Base-by-base conservation (phyloP, 2,329 filamentous ascomycete genomes). In the Aspergillus sp. region DNA sequence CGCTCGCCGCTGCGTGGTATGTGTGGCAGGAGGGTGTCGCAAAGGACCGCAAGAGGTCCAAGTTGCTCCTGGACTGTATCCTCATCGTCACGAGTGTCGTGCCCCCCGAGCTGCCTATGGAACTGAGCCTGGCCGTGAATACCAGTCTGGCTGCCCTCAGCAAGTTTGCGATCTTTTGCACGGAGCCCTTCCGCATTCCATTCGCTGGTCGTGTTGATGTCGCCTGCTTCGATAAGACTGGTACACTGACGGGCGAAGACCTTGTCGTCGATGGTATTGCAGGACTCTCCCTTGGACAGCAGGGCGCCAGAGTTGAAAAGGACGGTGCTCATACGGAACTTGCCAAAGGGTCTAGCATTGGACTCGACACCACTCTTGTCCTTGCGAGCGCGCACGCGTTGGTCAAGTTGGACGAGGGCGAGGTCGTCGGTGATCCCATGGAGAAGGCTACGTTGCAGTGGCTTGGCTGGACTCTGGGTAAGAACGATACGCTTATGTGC, bases 201-300 rank as follows among this genome's bases (percentile, higher is more conserved):
- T 97, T 89, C 63, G 95, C 92, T 60, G 94, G 94, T 30, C 89
- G 94, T 58, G 89, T 99, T 54, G 95, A 99, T 70, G 82, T 99
- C 49, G 92, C 94, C 57, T 99, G 94, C 76, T 99, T 99, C 61
- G 94, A 99, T 75, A 99, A 99, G 80, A 99, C 94, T 11, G 94
- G 94, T 60, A 99, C 94, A 1, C 76, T 99, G 53, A 99, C 94
- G 35, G 94, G 94, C 46, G 94, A 99, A 70, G 93, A 99, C 68
- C 79, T 99, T 41, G 91, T 99, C 10, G 94, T 99, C 17, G 93
- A 99, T 69, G 94, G 94, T 65, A 93, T 99, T 70, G 94, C 94
- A 55, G 94, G 94, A 14, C 81, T 97, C 24, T 86, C 84, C 11
- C 80, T 96, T 24, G 87, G 86, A 20, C 80, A 88, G 50, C 71